Conservation (phyloP, 768 basidiomycete species). For the Xerocomus spinulosus region DNA sequence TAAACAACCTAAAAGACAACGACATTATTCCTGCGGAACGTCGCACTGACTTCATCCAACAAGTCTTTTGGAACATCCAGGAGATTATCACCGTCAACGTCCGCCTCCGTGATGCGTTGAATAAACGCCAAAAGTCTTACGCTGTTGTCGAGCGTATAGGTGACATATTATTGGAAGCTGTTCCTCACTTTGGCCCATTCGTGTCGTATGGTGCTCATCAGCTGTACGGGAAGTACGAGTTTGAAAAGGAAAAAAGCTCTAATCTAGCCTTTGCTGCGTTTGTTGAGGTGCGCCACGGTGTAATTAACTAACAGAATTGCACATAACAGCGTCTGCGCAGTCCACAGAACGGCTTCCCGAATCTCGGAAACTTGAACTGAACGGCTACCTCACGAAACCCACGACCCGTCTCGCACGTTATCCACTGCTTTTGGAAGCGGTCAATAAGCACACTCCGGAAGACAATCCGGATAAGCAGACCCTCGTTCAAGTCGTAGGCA, state of each 20-base stretch:
- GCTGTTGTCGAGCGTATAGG: constrained; percentile 91
- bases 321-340: constrained; percentile 36
- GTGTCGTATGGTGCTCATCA: constrained; percentile 96
- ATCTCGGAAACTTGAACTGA: constrained; percentile 93
- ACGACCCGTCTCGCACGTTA: constrained; percentile 97
- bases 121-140: constrained; percentile 91
- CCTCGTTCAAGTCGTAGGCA: constrained; percentile 70
- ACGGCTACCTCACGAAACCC: constrained; percentile 97
- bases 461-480: constrained; percentile 80
- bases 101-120: constrained; percentile 86
- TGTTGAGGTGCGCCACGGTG: constrained; percentile 66
- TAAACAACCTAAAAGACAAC: constrained; percentile 73
- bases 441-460: constrained; percentile 87
- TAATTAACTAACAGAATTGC: neutral
- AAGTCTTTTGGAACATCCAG: constrained; percentile 97
- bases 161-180: constrained; percentile 83
- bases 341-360: constrained; percentile 88
- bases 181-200: constrained; percentile 88
- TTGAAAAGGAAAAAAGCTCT: constrained; percentile 95
- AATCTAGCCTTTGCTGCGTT: constrained; percentile 93
- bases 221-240: constrained; percentile 97
- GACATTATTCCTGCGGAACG: constrained; percentile 74
- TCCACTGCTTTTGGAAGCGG: constrained; percentile 87
- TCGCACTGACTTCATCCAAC: constrained; percentile 80
- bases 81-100: constrained; percentile 92